Evolutionary conservation across 2,329 filamentous ascomycete genomes (phyloP), one percentile per base, ranked within the genome.

Genomic region (Thielaviopsis cerberus): DNA sequence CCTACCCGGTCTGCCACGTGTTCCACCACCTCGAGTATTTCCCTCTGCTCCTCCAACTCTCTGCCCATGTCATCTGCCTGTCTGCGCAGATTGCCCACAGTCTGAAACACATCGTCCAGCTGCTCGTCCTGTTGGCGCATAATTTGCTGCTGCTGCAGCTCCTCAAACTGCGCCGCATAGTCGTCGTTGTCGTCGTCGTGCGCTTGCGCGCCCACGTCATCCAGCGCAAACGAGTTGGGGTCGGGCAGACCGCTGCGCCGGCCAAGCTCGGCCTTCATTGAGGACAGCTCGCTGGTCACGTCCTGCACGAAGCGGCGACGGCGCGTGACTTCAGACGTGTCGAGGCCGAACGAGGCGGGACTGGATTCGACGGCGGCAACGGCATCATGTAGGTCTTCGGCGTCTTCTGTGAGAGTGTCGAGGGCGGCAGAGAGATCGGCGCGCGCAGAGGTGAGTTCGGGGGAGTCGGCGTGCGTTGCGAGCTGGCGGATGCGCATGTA

Each of bases 61-160:
- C 91, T 77, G 1, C 92, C 91, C 91, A 98, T 98, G 64, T 89
- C 87, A 70, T 94, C 84, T 1, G 92, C 94, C 75, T 97, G 92
- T 67, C 85, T 78, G 58, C 91, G 77, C 67, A 98, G 72, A 67
- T 89, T 96, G 1, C 90, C 91, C 24, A 98, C 92, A 0, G 91
- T 97, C 63, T 83, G 81, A 68, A 94, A 95, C 53, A 98, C 91
- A 17, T 86, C 87, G 67, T 97, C 91, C 1, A 98, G 77, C 65
- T 92, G 86, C 71, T 90, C 78, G 68, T 98, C 92, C 74, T 98
- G 92, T 70, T 96, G 88, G 63, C 85, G 81, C 85, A 98, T 90
- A 71, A 98, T 86, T 71, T 90, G 80, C 67, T 86, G 69, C 73
- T 98, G 94, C 68, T 94, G 81, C 71, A 92, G 84, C 70, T 94